A percentile compares a stretch with the other conserved stretches of the same genome.
Evolutionary conservation across 1,139 yeast species (phyloP).

Genomic region (Diutina sp.): DNA sequence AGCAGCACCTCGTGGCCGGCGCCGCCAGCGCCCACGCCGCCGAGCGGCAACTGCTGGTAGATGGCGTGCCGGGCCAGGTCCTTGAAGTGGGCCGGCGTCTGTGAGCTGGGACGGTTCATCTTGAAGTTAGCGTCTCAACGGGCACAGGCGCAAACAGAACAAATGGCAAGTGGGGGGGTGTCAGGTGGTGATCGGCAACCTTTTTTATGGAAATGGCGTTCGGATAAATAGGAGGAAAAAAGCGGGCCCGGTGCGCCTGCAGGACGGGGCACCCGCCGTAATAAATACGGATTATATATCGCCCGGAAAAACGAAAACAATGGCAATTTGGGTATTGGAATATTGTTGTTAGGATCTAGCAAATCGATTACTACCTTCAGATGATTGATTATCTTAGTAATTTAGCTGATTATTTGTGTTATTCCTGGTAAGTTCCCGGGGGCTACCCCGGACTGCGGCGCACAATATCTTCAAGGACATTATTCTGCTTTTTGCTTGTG

Average conservation of each 20-base stretch:
- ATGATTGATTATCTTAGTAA: too few relatives aligned
- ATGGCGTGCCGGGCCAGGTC: constrained; percentile 35
- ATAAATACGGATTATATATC: too few relatives aligned
- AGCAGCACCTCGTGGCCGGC: constrained; percentile 13
- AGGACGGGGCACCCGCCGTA: background rate
- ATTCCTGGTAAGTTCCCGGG: too few relatives aligned
- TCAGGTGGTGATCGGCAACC: background rate
- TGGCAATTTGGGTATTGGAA: too few relatives aligned
- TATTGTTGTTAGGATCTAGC: too few relatives aligned
- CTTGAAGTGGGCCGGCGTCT: constrained; percentile 25
- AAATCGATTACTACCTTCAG: too few relatives aligned
- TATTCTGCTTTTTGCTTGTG: too few relatives aligned
- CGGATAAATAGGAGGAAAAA: background rate
- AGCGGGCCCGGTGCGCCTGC: background rate
- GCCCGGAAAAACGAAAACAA: too few relatives aligned
- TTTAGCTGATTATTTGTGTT: too few relatives aligned
- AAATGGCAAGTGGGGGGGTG: background rate
- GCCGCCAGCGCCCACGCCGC: background rate
- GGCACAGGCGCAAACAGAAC: background rate
- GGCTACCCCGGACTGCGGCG: too few relatives aligned
- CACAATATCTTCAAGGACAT: too few relatives aligned
- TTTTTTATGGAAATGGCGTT: background rate
- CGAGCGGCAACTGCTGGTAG: constrained; percentile 29
- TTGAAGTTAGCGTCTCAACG: background rate
- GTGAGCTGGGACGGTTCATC: background rate